Conservation (phyloP, 345 rosid genomes). For the Heritiera fomes region DNA sequence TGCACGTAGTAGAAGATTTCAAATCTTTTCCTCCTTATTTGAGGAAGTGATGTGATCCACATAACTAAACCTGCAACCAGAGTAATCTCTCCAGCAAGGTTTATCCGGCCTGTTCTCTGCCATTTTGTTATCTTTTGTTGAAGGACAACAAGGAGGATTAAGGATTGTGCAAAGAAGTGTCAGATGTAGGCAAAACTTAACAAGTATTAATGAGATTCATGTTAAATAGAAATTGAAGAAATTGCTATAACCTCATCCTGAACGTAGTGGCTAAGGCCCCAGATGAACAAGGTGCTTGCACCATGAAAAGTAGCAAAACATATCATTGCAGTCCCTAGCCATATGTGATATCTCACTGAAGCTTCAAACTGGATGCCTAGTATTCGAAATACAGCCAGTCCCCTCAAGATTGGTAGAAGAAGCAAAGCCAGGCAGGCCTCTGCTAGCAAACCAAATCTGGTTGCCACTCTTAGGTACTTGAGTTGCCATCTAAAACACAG, state of each 20-base stretch:
- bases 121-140: constrained; percentile 58
- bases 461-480: constrained; percentile 74
- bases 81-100: constrained; percentile 71
- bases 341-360: constrained; percentile 72
- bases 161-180: neutral
- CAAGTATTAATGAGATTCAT: neutral
- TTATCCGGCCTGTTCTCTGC: constrained; percentile 79
- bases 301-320: constrained; percentile 76
- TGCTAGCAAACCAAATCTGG: constrained; percentile 81
- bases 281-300: constrained; percentile 65
- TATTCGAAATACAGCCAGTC: constrained; percentile 54
- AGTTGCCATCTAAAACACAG: constrained; percentile 78
- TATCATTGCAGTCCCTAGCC: constrained; percentile 78
- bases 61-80: constrained; percentile 65
- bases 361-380: constrained; percentile 79
- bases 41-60: constrained; percentile 87
- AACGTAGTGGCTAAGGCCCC: constrained; percentile 70
- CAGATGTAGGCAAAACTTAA: neutral
- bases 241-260: constrained; percentile 57
- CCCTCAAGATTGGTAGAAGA: constrained; percentile 73
- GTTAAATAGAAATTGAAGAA: neutral
- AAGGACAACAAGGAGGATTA: neutral
- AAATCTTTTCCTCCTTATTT: constrained; percentile 67
- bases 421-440: constrained; percentile 80
- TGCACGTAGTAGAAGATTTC: constrained; percentile 78